These are phyloP conservation scores for Kingdonia uniflora DNA, from an alignment of 164 flowering plant genomes.

Conservation along the genomic window DNA sequence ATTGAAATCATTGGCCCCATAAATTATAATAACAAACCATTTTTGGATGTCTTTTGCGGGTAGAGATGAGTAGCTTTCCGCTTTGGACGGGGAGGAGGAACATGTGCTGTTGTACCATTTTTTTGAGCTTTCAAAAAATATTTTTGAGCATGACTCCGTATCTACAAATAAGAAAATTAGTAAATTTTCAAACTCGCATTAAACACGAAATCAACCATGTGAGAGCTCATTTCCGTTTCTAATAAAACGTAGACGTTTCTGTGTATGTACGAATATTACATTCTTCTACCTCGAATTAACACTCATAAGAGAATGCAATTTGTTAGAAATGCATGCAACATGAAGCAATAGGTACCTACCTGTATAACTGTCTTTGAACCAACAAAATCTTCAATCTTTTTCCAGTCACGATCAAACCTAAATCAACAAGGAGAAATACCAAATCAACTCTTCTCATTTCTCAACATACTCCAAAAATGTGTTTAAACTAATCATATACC, in stretches of 20 bases:
- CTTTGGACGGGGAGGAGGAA: constrained; percentile 96
- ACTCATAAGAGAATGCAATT: too few relatives aligned
- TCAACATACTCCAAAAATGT: too few relatives aligned
- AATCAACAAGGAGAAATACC: constrained; percentile 11
- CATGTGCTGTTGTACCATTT: constrained; percentile 82
- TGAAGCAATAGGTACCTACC: constrained; percentile 27
- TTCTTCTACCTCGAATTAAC: too few relatives aligned
- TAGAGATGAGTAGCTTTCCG: constrained; percentile 93
- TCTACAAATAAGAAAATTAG: constrained; percentile 31
- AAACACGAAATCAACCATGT: too few relatives aligned
- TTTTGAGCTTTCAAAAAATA: constrained; percentile 91
- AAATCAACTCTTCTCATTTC: too few relatives aligned
- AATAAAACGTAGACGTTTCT: too few relatives aligned
- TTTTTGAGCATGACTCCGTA: constrained; percentile 95
- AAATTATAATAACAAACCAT: constrained; percentile 35
- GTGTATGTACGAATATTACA: too few relatives aligned
- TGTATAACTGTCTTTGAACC: constrained; percentile 97
- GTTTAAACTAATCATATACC: too few relatives aligned
- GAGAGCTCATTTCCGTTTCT: too few relatives aligned
- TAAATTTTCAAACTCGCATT: neutral
- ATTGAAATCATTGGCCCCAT: neutral
- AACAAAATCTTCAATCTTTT: constrained; percentile 90
- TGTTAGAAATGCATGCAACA: too few relatives aligned
- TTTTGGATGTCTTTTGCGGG: constrained; percentile 78
- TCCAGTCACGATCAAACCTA: constrained; percentile 98